Conservation (phyloP, 164 flowering plant species). For the Stephania yunnanensis region DNA sequence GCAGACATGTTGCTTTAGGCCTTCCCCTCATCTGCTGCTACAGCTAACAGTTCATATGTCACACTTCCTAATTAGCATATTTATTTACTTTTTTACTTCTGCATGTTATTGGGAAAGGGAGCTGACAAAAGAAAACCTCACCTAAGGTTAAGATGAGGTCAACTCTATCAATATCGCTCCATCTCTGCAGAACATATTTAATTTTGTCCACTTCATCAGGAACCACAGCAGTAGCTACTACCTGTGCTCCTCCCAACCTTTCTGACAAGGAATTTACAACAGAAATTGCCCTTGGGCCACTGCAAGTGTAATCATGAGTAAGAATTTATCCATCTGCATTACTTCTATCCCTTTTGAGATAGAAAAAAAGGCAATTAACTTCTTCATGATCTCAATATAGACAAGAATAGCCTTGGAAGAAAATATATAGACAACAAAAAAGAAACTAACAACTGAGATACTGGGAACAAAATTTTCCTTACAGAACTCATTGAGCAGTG, state of each 20-base stretch:
- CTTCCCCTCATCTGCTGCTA: not conserved
- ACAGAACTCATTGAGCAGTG: not conserved
- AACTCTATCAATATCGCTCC: conserved; percentile 79
- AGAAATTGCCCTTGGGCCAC: conserved; percentile 88
- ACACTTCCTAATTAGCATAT: not conserved
- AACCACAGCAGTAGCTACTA: conserved; percentile 69
- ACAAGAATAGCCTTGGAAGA: too few relatives aligned
- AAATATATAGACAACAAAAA: not conserved
- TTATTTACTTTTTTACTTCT: not conserved
- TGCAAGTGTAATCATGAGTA: conserved; percentile 20
- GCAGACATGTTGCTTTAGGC: not conserved
- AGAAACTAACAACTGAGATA: not conserved
- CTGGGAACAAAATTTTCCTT: not conserved
- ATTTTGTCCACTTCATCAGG: conserved; percentile 76
- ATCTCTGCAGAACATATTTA: conserved; percentile 48
- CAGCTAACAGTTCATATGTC: not conserved
- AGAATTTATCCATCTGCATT: not conserved
- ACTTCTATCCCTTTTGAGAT: not conserved
- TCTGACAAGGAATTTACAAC: conserved; percentile 74
- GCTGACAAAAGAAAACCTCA: conserved; percentile 16
- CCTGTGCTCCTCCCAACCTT: conserved; percentile 77
- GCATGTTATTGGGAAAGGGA: not conserved
- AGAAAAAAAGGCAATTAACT: not conserved
- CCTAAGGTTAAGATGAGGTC: conserved; percentile 92
- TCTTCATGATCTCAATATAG: not conserved